Conservation (phyloP, 257 asterid genomes). For the Rubia yunnanensis region DNA sequence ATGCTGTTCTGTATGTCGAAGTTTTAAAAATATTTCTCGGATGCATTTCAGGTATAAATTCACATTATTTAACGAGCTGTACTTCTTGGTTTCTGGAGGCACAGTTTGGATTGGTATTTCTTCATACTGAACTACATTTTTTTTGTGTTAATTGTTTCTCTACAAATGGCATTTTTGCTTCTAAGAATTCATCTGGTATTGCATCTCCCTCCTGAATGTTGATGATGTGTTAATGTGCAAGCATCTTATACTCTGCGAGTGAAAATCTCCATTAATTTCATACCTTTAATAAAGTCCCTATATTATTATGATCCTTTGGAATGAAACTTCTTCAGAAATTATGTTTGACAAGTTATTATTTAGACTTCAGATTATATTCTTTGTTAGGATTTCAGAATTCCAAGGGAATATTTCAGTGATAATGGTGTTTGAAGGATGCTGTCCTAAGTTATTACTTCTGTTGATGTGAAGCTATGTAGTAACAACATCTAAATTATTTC, state of each 20-base stretch:
- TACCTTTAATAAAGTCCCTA: not conserved
- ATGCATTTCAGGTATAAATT: constrained; percentile 80
- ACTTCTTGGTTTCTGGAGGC: constrained; percentile 96
- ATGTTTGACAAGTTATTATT: not conserved
- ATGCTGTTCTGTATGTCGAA: not conserved
- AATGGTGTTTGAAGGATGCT: not conserved
- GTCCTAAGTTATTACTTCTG: not conserved
- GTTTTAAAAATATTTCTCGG: not conserved
- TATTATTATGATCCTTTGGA: not conserved
- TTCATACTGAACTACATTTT: constrained; percentile 18
- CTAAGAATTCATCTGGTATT: not conserved
- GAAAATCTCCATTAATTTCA: not conserved
- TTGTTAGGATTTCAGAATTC: not conserved
- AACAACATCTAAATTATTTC: not conserved
- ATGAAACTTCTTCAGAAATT: not conserved
- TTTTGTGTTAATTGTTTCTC: not conserved
- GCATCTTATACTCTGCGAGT: not conserved
- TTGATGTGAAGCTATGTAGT: not conserved
- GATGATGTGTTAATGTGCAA: not conserved
- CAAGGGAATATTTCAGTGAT: not conserved
- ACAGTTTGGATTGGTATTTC: constrained; percentile 93
- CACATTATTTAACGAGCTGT: constrained; percentile 94
- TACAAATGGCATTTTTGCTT: not conserved
- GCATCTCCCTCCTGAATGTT: not conserved
- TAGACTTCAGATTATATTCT: not conserved